These are phyloP conservation scores for Volvox carteri DNA, from an alignment of 163 green algal species.

Conservation along the genomic window DNA sequence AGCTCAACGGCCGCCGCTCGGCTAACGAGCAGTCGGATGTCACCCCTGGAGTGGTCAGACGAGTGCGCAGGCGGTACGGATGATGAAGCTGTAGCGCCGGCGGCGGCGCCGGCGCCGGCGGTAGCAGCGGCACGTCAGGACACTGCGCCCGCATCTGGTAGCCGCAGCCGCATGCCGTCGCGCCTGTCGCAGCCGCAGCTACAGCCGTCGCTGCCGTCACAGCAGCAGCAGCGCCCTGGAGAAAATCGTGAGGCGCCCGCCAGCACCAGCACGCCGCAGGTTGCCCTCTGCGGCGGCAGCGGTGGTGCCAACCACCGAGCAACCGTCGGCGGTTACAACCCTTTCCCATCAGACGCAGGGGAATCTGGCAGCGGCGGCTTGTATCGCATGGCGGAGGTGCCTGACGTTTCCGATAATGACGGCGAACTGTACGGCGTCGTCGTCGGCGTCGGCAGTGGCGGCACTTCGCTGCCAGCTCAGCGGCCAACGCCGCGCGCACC, in stretches of 20 bases:
- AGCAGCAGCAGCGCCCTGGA: background rate
- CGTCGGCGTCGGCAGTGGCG: background rate
- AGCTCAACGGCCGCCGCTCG: conserved; percentile 14
- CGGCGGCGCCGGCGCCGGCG: background rate
- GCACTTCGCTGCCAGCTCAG: background rate
- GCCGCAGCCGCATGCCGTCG: conserved; percentile 6
- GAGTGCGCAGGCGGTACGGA: background rate
- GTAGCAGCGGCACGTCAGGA: background rate
- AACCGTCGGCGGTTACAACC: background rate
- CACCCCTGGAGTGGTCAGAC: conserved; percentile 15
- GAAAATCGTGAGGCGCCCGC: background rate
- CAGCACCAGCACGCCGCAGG: background rate
- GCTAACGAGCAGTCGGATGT: background rate
- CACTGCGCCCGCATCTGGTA: background rate
- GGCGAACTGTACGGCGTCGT: background rate
- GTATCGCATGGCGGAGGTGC: background rate
- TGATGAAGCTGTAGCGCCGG: background rate
- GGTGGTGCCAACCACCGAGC: background rate
- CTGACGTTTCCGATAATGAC: background rate
- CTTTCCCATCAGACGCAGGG: background rate
- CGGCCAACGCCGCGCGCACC: background rate
- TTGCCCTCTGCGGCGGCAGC: background rate
- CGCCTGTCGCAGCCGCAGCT: background rate
- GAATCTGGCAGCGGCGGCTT: background rate
- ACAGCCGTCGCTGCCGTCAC: too few species aligned